These are phyloP conservation scores for Intubia oerlemansii DNA, from an alignment of 2,329 filamentous ascomycete species.

Conservation along the genomic window DNA sequence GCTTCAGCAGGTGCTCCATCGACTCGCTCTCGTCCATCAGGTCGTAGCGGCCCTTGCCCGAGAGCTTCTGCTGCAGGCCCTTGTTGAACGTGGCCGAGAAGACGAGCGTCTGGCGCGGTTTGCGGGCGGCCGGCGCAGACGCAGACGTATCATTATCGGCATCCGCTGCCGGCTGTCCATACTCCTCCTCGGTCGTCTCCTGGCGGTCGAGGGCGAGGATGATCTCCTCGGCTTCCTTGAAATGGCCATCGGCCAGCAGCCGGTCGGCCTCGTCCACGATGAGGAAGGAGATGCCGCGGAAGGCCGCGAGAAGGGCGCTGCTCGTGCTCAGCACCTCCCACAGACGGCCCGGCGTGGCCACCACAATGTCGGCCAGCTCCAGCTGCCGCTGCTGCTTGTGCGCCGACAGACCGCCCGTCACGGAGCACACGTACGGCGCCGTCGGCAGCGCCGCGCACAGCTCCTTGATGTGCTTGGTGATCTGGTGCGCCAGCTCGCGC, in stretches of 20 bases:
- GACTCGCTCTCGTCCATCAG: slow-evolving; percentile 56
- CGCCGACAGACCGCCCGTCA: slow-evolving; percentile 85
- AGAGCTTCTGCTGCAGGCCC: slow-evolving; percentile 73
- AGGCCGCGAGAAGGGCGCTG: slow-evolving; percentile 42
- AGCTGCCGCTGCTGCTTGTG: slow-evolving; percentile 83
- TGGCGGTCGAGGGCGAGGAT: slow-evolving; percentile 55
- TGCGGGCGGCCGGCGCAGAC: slow-evolving; percentile 7
- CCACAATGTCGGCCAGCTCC: slow-evolving; percentile 70
- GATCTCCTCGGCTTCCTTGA: slow-evolving; percentile 84
- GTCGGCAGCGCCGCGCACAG: slow-evolving; percentile 42
- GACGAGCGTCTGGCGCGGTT: slow-evolving; percentile 64
- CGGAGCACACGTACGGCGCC: slow-evolving; percentile 56
- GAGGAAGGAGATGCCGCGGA: slow-evolving; percentile 59
- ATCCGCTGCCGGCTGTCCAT: slow-evolving; percentile 21
- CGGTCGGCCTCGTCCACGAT: slow-evolving; percentile 91
- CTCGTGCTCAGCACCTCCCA: slow-evolving; percentile 84
- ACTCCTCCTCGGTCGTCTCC: slow-evolving; percentile 36
- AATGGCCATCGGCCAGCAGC: slow-evolving; percentile 77
- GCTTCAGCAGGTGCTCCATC: slow-evolving; percentile 81
- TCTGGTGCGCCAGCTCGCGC: slow-evolving; percentile 79
- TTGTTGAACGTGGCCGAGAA: slow-evolving; percentile 96
- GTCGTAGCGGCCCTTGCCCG: slow-evolving; percentile 49
- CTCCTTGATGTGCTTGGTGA: slow-evolving; percentile 60
- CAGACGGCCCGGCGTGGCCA: slow-evolving; percentile 75
- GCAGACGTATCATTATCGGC: slow-evolving; percentile 15